Evolutionary conservation across 2,329 filamentous ascomycete species (phyloP), one percentile per base, ranked within the genome.

Genomic region (Colletotrichum orchidophilum): DNA sequence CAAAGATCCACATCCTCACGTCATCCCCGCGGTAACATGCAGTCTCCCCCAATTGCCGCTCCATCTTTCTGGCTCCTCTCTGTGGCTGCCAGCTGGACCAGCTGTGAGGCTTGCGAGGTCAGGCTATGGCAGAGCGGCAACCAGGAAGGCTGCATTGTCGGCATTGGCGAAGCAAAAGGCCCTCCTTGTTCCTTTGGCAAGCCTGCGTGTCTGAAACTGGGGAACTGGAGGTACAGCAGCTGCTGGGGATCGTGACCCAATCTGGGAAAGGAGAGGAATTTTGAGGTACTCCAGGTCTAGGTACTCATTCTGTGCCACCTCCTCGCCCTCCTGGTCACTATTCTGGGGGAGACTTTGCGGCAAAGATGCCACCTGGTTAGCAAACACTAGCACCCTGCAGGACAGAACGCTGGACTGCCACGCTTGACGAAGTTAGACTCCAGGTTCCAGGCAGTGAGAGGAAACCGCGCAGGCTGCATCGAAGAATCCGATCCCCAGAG

Each of bases 11-110:
- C 69, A 54, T 49, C 33, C 65, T 67, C 64, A 69, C 69, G 65
- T 71, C 69, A 69, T 63, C 69, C 58, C 64, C 46, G 35, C 46
- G 69, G 53, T 55, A 69, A 63, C 58, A 58, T 58, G 60, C n/a
- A n/a, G 26, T 42, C 24, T 46, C 35, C 39, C 57, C 39, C 57
- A n/a, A 46, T 35, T 29, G 5, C 35, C n/a, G n/a, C 24, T 35
- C 24, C 21, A n/a, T 27, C 46, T 18, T 9, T 6, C 39, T n/a
- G 5, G 39, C 7, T n/a, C 39, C 39, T n/a, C n/a, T 46, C 39
- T 18, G 18, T 46, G 39, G 18, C 18, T 15, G 18, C 39, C 29
- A 52, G 42, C 59, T 62, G 29, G 11, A 21, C 7, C 49, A 24
- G 21, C 5, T 26, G 11, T 24, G 52, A 21, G 42, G 50, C 26